Conservation (phyloP, 768 basidiomycete species). For the Russula dissimulans region DNA sequence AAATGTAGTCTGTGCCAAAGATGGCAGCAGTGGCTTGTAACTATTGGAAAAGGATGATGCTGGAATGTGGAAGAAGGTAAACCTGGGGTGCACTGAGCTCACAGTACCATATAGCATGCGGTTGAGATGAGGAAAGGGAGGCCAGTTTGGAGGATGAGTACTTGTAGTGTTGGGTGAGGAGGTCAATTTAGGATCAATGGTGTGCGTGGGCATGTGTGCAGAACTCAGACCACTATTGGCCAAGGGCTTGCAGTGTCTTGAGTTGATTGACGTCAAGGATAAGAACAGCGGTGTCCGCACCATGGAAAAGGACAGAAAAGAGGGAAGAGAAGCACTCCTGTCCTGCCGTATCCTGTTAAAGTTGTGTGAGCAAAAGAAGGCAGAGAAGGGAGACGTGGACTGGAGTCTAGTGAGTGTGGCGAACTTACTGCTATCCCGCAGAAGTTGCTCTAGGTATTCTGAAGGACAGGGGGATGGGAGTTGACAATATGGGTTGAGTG, state of each 20-base stretch:
- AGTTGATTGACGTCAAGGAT: constrained; percentile 72
- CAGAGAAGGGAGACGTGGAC: neutral
- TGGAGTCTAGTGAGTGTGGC: no score
- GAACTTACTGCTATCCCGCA: no score
- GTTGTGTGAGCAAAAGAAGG: constrained; percentile 9
- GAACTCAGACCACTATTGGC: constrained; percentile 77
- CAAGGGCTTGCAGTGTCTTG: constrained; percentile 47
- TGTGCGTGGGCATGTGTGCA: constrained; percentile 38
- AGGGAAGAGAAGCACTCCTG: constrained; percentile 83
- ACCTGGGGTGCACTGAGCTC: no score
- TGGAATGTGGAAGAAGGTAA: constrained; percentile 75
- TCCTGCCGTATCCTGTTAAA: constrained; percentile 81
- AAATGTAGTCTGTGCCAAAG: no score
- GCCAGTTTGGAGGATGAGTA: constrained; percentile 35
- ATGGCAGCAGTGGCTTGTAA: no score
- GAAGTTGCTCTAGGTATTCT: no score
- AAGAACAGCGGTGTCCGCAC: constrained; percentile 72
- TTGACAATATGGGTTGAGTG: no score
- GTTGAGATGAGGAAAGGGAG: constrained; percentile 36
- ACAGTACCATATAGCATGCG: constrained; percentile 40
- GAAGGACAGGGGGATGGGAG: no score
- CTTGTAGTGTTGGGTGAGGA: constrained; percentile 22
- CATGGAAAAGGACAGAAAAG: constrained; percentile 75
- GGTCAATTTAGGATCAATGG: no score
- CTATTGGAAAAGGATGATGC: constrained; percentile 65